Base-by-base conservation (phyloP, 306 rosid genomes). In the Begonia fuchsioides region DNA sequence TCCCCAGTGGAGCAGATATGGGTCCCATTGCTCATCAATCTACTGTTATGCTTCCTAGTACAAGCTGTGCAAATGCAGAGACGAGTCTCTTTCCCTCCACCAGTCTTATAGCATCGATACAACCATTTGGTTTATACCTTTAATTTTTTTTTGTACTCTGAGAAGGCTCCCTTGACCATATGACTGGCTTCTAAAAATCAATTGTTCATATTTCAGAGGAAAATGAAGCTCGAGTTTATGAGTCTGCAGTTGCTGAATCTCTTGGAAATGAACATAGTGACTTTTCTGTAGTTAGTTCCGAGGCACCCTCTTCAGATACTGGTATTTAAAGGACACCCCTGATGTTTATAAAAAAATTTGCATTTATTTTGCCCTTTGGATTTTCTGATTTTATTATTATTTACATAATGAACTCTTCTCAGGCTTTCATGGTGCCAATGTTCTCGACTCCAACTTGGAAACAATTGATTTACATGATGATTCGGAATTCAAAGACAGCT, bases 391-490 rank as follows among this genome's bases (percentile, higher is more conserved):
- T 11, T 10, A 41, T 41, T n/a, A 13, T 0, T 41, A n/a, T 11
- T 10, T 10, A 10, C 10, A 1, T 41, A 41, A n/a, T 10, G 45
- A 41, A 3, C 14, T 41, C 9, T 11, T 41, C 3, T 41, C 14
- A 10, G 12, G 14, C n/a, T 41, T 41, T 6, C 45, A 41, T n/a
- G 13, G 38, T 26, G 17, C 18, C 51, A 52, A 51, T 56, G 64
- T 67, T 56, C 15, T 47, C 43, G 67, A 65, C 49, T 60, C 61
- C 55, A 13, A 52, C 56, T 58, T 71, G 82, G 81, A 76, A 58
- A 73, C 70, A 50, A 70, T 79, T 66, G 74, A 79, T 51, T 71
- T 90, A 76, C 38, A 59, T 50, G 68, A 79, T 64, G 57, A 70
- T 66, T 57, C 48, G 57, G 71, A 66, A 55, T 64, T 58, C 50